Conservation (phyloP, 2,329 filamentous ascomycete genomes). For the Cordyceps cateniannulata region DNA sequence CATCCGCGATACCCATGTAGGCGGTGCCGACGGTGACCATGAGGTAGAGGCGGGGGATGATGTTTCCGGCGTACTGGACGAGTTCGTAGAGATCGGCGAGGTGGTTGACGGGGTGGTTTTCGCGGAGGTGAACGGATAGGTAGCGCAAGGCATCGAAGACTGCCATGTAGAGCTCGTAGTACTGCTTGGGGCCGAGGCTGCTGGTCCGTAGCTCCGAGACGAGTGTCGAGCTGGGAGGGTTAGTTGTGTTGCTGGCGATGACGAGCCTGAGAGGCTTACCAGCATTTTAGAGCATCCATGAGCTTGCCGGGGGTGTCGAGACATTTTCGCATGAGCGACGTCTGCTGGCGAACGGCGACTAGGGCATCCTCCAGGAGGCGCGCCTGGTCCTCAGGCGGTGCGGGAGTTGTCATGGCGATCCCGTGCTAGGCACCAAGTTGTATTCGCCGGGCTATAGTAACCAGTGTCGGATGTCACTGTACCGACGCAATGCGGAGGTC, state of each 20-base stretch:
- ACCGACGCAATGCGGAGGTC: neutral
- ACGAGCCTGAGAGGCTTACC: constrained; percentile 52
- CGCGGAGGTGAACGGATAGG: constrained; percentile 90
- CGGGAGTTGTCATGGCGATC: constrained; percentile 43
- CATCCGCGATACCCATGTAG: constrained; percentile 98
- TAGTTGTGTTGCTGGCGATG: neutral
- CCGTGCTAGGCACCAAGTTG: constrained; percentile 31
- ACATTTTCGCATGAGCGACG: constrained; percentile 93
- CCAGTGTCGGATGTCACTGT: neutral
- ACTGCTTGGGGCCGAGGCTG: constrained; percentile 96
- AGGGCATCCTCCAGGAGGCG: constrained; percentile 96
- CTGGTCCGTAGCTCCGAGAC: constrained; percentile 98
- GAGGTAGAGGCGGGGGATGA: constrained; percentile 89
- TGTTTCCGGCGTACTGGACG: constrained; percentile 97
- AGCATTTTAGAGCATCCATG: constrained; percentile 99
- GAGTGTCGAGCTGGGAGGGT: constrained; percentile 72
- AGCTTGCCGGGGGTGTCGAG: constrained; percentile 96
- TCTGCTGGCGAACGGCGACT: constrained; percentile 94
- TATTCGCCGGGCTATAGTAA: constrained; percentile 49
- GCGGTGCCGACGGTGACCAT: constrained; percentile 99
- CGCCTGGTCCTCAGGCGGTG: constrained; percentile 72
- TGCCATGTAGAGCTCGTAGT: constrained; percentile 99
- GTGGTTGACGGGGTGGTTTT: constrained; percentile 96
- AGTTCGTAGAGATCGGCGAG: constrained; percentile 96
- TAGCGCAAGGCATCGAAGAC: constrained; percentile 97